These are phyloP conservation scores for Pyracantha coccinea DNA, from an alignment of 331 rosid genomes.

Conservation along the genomic window DNA sequence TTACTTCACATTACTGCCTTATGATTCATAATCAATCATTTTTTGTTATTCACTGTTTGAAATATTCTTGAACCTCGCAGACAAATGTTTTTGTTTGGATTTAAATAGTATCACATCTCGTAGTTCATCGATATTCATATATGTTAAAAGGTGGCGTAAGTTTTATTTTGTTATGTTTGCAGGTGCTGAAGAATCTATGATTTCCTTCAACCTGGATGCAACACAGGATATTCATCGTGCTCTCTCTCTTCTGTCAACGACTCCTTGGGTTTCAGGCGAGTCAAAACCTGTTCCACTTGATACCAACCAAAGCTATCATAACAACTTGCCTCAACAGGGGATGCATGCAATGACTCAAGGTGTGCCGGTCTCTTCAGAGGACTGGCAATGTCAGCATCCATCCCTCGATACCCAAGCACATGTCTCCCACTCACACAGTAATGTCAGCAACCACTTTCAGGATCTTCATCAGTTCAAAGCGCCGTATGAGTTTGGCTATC, in stretches of 20 bases:
- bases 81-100: not conserved
- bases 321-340: slow-evolving; percentile 15
- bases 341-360: slow-evolving; percentile 26
- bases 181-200: slow-evolving; percentile 56
- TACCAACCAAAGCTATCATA: slow-evolving; percentile 16
- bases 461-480: slow-evolving; percentile 50
- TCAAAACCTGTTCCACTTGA: slow-evolving; percentile 29
- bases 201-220: slow-evolving; percentile 28
- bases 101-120: not conserved
- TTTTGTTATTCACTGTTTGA: not conserved
- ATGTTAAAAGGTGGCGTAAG: not conserved
- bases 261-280: slow-evolving; percentile 47
- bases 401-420: slow-evolving; percentile 14
- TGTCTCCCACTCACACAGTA: slow-evolving; percentile 25
- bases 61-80: not conserved
- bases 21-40: not conserved
- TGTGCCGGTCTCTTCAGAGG: slow-evolving; percentile 32
- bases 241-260: slow-evolving; percentile 99
- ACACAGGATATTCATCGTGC: slow-evolving; percentile 60
- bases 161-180: slow-evolving; percentile 15
- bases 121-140: not conserved
- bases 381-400: slow-evolving; percentile 40
- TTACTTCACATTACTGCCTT: not conserved
- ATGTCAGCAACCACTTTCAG: slow-evolving; percentile 35
- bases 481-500: slow-evolving; percentile 39